Percentiles rank a stretch among this genome's conserved stretches.
These are phyloP conservation scores for Macrolepiota albuminosa DNA, from an alignment of 768 basidiomycete species.

Conservation along the genomic window DNA sequence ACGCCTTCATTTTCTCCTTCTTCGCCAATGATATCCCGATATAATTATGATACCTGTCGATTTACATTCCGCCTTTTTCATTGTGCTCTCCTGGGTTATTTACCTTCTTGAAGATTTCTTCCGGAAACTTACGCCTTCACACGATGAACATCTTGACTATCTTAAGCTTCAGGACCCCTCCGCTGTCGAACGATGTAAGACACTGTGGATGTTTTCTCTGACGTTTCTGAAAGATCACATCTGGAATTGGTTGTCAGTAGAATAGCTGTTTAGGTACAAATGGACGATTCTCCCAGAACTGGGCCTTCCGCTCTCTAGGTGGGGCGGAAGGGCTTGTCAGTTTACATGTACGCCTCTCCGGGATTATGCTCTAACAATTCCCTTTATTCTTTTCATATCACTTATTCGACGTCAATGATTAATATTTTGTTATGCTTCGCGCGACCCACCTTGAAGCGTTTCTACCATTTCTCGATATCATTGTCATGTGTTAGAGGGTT, in stretches of 20 bases:
- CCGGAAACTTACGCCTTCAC: not conserved
- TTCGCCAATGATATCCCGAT: not conserved
- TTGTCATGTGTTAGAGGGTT: not conserved
- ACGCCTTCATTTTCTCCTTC: not conserved
- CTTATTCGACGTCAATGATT: not conserved
- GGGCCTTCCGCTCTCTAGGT: not conserved
- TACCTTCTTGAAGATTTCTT: not conserved
- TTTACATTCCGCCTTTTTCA: not conserved
- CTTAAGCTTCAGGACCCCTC: not conserved
- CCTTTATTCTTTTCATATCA: not conserved
- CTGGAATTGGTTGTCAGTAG: not conserved
- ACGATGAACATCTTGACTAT: conserved; percentile 1
- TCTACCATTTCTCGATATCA: not conserved
- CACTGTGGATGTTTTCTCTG: conserved; percentile 1
- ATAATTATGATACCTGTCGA: not conserved
- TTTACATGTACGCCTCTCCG: not conserved
- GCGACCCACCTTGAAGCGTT: not conserved
- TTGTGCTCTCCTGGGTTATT: not conserved
- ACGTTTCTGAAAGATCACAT: not conserved
- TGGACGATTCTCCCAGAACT: not conserved
- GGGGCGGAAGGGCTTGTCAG: not conserved
- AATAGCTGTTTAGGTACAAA: not conserved
- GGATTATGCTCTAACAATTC: not conserved
- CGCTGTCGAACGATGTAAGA: not conserved
- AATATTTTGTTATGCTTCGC: not conserved